Base-by-base conservation (phyloP, 2,329 filamentous ascomycete species). In the Hymenoscyphus repandus region DNA sequence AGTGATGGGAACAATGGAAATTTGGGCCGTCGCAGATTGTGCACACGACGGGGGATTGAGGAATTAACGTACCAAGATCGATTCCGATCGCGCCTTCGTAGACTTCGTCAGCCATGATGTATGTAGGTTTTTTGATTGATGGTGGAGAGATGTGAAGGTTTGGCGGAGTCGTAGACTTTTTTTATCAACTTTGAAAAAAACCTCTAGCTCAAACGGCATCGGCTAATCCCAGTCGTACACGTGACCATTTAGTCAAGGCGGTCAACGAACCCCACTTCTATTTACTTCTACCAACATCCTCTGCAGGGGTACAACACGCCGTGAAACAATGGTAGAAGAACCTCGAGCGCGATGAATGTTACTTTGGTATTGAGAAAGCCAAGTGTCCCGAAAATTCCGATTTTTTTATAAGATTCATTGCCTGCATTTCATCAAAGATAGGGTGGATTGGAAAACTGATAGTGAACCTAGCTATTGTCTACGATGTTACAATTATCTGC, bases 11-110 rank as follows among this genome's bases (percentile, higher is more conserved):
- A 52, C 48, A 53, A 9, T 39, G 34, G 30, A 15, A 31, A 20
- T 34, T 20, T 30, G 11, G 15, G 22, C 6, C 15, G 33, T 11
- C 15, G 13, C 34, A 42, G 39, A 30, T 38, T 27, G 11, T 12
- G 17, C 18, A 12, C 20, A 7, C 20, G 32, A 17, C 33, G 27
- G 13, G 20, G 31, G 44, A 27, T 38, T 37, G n/a, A 31, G 18
- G 32, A 30, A 42, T 34, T 6, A 18, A 77, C 85, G 69, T 79
- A 95, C 92, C 93, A 79, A 99, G 83, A 86, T 99, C 93, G 80
- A 99, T 99, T 85, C 93, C 93, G 79, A 97, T 90, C 84, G 93
- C 93, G 88, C 93, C 93, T 74, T 99, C 93, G 76, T 97, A 99
- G 69, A 95, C 85, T 85, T 96, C 92, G 75, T 96, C 90, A 74